Base-by-base conservation (phyloP, 106 monocot species). In the Dendrobium catenatum region DNA sequence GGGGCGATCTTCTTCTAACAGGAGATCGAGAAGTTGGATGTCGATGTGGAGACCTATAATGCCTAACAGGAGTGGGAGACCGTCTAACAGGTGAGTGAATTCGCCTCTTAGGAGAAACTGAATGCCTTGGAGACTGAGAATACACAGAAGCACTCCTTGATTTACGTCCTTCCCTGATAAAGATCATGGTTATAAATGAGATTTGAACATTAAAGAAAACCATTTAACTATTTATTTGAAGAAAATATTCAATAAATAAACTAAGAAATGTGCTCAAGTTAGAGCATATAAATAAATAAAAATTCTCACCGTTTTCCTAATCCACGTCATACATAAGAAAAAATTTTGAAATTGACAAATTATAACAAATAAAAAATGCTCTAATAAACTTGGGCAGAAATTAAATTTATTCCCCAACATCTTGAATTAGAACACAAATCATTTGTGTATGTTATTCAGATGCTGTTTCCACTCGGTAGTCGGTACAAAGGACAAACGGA, bases 71-170 rank as follows among this genome's bases (percentile, higher is more conserved):
- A 79, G 87, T 86, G 31, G 9, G 19, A 16, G 77, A 79, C 10
- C 61, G 85, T 75, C 76, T 80, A 42, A 41, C 33, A 33, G 88
- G 86, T 80, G 86, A 88, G 8, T 24, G 68, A 75, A 79, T 37
- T 33, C 61, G 84, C 78, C 81, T 84, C 29, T 61, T 72, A 56
- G 78, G 87, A 81, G 90, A 89, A 73, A 77, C 15, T 8, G 86
- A 87, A 83, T 17, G 81, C 41, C 83, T 86, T 73, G 18, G 77
- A 47, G 81, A 82, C 4, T 83, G 77, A 27, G 93, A 81, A 37
- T 91, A 88, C 44, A 75, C 55, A 75, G 93, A 95, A 76, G 43
- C 22, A 78, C 90, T 92, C 82, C 90, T 81, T 77, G 88, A 90
- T 46, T 82, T 89, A 75, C 31, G 82, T 24, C 81, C 70, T 73